Conservation (phyloP, 306 rosid genomes). For the Cucurbita pepo region DNA sequence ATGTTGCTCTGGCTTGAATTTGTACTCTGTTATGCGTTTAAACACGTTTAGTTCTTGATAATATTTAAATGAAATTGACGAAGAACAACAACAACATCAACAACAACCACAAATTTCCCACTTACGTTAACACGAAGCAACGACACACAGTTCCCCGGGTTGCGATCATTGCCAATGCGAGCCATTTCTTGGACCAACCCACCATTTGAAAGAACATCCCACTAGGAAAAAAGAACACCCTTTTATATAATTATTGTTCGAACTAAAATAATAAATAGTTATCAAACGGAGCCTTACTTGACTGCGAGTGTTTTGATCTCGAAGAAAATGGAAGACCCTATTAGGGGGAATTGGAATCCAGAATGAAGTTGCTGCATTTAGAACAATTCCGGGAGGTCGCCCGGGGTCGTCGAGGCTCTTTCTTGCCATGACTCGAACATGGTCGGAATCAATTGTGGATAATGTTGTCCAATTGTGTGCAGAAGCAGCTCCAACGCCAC, state of each 20-base stretch:
- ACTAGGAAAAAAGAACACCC: too few relatives aligned
- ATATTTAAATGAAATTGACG: too few relatives aligned
- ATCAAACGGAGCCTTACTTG: background rate
- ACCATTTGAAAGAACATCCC: constrained; percentile 6
- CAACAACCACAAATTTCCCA: too few relatives aligned
- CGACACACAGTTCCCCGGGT: background rate
- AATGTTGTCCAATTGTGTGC: constrained; percentile 80
- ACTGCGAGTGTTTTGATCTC: background rate
- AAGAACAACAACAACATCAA: too few relatives aligned
- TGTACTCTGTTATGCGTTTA: background rate
- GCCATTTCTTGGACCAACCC: background rate
- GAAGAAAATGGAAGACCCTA: constrained; percentile 1
- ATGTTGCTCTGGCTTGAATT: constrained; percentile 2
- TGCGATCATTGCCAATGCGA: background rate
- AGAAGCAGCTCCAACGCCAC: constrained; percentile 77
- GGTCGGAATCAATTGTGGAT: constrained; percentile 71
- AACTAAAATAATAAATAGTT: too few relatives aligned
- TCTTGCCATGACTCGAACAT: constrained; percentile 78
- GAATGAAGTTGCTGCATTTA: constrained; percentile 82
- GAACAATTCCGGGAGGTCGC: constrained; percentile 74
- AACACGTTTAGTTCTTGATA: too few relatives aligned
- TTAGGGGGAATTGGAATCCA: constrained; percentile 78
- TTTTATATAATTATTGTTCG: too few relatives aligned
- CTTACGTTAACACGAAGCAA: constrained; percentile 2
- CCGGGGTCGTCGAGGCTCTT: constrained; percentile 90